phyloP scores from a whole-genome alignment of 768 basidiomycete species.

The Boletus tomentosulus region DNA sequence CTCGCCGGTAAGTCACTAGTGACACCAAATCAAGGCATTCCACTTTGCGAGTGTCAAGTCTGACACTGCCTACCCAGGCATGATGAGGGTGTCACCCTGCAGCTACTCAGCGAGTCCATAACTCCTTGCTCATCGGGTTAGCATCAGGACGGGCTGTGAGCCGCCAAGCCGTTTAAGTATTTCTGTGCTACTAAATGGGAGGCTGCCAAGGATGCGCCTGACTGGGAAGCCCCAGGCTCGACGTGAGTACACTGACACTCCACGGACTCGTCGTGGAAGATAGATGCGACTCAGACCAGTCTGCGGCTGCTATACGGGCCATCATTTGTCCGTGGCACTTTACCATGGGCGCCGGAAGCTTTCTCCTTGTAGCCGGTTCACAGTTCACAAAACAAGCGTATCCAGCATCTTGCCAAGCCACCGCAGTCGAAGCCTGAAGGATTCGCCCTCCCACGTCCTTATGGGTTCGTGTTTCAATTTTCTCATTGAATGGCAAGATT shows the following conservation, averaged over 20 bases:
- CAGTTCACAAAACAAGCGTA: slow-evolving; percentile 6
- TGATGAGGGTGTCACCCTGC: neutral
- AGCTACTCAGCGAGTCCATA: neutral
- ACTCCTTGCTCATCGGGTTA: neutral
- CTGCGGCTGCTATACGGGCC: neutral
- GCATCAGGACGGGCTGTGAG: neutral
- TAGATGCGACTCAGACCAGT: neutral
- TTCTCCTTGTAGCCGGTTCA: neutral
- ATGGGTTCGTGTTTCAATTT: slow-evolving; percentile 15
- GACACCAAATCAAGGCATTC: neutral
- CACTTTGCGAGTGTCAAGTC: neutral
- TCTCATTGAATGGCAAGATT: slow-evolving; percentile 16
- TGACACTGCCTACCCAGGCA: neutral
- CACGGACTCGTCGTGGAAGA: neutral
- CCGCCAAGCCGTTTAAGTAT: neutral
- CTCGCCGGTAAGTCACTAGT: neutral
- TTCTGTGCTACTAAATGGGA: neutral
- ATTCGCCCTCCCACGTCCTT: slow-evolving; percentile 23
- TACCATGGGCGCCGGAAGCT: neutral
- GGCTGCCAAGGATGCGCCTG: neutral
- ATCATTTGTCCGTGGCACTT: slow-evolving; percentile 2
- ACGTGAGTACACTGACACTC: neutral
- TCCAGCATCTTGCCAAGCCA: slow-evolving; percentile 8
- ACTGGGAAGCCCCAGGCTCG: neutral
- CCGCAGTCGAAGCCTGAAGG: neutral